Evolutionary conservation across 805 yeast species (phyloP), one percentile per base, ranked within the genome.

Genomic region (Metschnikowia cerradonensis): DNA sequence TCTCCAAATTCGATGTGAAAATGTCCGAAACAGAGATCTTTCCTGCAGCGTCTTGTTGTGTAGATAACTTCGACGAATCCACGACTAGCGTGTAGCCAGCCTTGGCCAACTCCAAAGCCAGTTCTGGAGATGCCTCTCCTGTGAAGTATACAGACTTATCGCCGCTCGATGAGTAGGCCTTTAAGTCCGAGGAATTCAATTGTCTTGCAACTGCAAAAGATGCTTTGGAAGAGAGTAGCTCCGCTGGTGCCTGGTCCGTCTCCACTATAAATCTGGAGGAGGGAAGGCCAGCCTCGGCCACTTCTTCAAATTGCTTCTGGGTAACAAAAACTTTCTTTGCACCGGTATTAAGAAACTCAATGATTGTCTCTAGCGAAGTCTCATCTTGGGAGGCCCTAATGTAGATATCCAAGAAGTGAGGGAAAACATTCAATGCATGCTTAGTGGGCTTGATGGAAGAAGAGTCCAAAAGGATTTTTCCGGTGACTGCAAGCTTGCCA

Each of bases 321-420:
- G 66, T 45, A 26, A 78, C 74, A 49, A 82, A 68, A 3, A 85
- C 60, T 17, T 73, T 70, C 23, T 67, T 61, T 13, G 83, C 79
- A 42, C 94, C 94, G 46, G 71, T 72, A 60, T 88, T 86, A 51
- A 88, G 73, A 36, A 86, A 62, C 7, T 71, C 77, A 37, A 62
- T 50, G 19, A 62, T 47, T 13, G 56, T 50, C 32, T 83, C 86
- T 38, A 73, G 71, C 26, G 70, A 65, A 34, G 71, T 65, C 26
- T 50, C 45, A 4, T 49, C 39, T 19, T 50, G 46, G 49, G 51
- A 35, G 22, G 68, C 68, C 53, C 71, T 75, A 20, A 73, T 66
- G 34, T 58, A 54, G 17, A 73, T 60, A 33, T 62, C 62, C 34
- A 69, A 56, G 31, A 60, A 58, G 32, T 50, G 30, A 5, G 77